These are phyloP conservation scores for Russula emetica DNA, from an alignment of 768 basidiomycete species.

Conservation along the genomic window DNA sequence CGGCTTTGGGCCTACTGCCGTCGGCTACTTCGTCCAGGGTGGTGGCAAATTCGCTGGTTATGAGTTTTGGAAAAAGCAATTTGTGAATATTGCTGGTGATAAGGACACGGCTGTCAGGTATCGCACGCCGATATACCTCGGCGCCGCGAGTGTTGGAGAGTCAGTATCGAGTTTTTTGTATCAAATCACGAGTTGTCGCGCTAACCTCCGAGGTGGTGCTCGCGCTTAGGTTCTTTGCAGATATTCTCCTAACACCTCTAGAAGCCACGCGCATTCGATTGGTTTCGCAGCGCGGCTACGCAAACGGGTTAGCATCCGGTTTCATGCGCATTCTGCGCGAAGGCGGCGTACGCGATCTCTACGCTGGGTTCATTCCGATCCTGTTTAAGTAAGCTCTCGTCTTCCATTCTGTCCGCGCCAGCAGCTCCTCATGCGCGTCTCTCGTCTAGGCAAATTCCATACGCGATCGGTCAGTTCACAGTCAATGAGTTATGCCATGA, in stretches of 20 bases:
- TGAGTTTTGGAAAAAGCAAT: conserved; percentile 77
- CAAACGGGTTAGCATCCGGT: conserved; percentile 72
- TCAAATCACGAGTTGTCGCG: background rate
- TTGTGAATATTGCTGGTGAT: conserved; percentile 62
- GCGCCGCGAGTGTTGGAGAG: conserved; percentile 75
- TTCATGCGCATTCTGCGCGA: conserved; percentile 74
- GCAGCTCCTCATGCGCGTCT: background rate
- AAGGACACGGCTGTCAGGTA: conserved; percentile 71
- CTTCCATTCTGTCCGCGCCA: background rate
- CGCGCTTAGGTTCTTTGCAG: conserved; percentile 71
- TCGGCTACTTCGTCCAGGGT: conserved; percentile 75
- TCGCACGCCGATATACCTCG: conserved; percentile 82
- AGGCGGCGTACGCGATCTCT: conserved; percentile 73
- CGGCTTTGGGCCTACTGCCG: conserved; percentile 86
- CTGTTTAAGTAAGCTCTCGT: conserved; percentile 62
- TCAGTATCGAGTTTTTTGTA: conserved; percentile 35
- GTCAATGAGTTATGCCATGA: conserved; percentile 86
- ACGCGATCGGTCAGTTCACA: conserved; percentile 82
- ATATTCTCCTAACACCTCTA: conserved; percentile 78
- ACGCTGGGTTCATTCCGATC: conserved; percentile 85
- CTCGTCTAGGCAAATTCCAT: conserved; percentile 68
- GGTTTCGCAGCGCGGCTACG: conserved; percentile 73
- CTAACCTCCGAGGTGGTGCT: background rate
- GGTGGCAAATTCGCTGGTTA: conserved; percentile 80
- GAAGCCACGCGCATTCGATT: conserved; percentile 68